Percentiles rank a stretch among this genome's conserved stretches.
phyloP scores from a whole-genome alignment of 2,329 filamentous ascomycete species.

The Arthroderma sp. region DNA sequence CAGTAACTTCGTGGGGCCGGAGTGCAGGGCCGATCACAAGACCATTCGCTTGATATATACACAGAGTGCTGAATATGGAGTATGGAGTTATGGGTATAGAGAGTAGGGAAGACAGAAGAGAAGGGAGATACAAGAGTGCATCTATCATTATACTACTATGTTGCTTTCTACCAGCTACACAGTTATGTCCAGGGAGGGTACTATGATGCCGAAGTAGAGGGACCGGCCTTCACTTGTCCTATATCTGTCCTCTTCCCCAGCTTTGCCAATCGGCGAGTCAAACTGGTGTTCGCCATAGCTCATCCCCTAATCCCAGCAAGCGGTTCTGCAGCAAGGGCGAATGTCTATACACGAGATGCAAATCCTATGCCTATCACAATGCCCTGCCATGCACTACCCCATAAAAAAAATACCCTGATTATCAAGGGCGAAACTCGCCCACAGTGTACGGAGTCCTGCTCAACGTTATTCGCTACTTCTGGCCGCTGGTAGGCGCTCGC shows the following conservation, averaged over 20 bases:
- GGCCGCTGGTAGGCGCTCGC: slow-evolving; percentile 1
- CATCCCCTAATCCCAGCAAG: background rate
- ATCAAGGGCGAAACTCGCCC: background rate
- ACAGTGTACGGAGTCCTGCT: background rate
- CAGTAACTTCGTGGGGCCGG: background rate
- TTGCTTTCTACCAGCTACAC: background rate
- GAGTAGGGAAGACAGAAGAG: background rate
- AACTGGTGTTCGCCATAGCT: background rate
- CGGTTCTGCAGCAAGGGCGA: slow-evolving; percentile 1
- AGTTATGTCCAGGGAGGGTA: too few relatives aligned
- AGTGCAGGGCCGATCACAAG: background rate
- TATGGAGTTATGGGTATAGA: background rate
- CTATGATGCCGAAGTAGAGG: background rate
- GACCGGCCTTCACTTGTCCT: background rate
- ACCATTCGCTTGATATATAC: background rate
- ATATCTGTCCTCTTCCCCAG: slow-evolving; percentile 4
- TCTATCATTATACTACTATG: background rate
- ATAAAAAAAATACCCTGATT: background rate
- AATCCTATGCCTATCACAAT: background rate
- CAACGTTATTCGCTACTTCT: background rate
- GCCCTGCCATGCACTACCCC: background rate
- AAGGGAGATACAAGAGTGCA: too few relatives aligned
- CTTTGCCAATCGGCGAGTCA: background rate
- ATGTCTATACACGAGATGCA: background rate
- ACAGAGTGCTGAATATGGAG: background rate